Evolutionary conservation across 2,329 filamentous ascomycete genomes (phyloP).

Genomic region (Talaromyces sp.): DNA sequence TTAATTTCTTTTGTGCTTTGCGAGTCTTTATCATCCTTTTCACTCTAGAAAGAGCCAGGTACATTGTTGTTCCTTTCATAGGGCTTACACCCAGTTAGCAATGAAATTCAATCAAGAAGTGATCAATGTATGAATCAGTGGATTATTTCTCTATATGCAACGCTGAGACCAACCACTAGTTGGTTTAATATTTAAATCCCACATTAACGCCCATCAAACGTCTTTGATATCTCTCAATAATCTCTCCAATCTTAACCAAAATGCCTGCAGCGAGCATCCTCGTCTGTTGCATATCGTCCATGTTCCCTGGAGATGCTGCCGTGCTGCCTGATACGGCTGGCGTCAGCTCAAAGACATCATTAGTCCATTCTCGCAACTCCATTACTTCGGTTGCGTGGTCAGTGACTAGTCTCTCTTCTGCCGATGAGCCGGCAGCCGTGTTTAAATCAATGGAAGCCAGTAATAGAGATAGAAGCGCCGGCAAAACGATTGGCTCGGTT

Average conservation of each 20-base stretch:
- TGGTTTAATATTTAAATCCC: slow-evolving; percentile 35
- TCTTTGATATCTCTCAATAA: slow-evolving; percentile 74
- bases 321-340: slow-evolving; percentile 45
- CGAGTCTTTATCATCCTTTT: background rate
- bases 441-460: slow-evolving; percentile 80
- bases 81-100: background rate
- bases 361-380: slow-evolving; percentile 83
- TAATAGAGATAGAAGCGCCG: slow-evolving; percentile 71
- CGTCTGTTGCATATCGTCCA: slow-evolving; percentile 31
- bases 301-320: slow-evolving; percentile 59
- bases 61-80: background rate
- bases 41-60: background rate
- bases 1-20: too few species aligned
- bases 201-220: slow-evolving; percentile 65
- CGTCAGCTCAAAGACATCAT: slow-evolving; percentile 61
- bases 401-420: slow-evolving; percentile 64
- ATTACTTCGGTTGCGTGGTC: slow-evolving; percentile 70
- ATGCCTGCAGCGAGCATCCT: slow-evolving; percentile 66
- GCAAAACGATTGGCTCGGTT: slow-evolving; percentile 61
- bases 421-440: slow-evolving; percentile 39
- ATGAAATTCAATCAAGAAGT: background rate
- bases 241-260: slow-evolving; percentile 74
- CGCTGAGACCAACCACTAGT: background rate
- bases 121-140: background rate
- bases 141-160: background rate